A percentile compares a stretch with the other conserved stretches of the same genome.
These are phyloP conservation scores for Fonsecaea erecta DNA, from an alignment of 2,329 filamentous ascomycete genomes.

Conservation along the genomic window DNA sequence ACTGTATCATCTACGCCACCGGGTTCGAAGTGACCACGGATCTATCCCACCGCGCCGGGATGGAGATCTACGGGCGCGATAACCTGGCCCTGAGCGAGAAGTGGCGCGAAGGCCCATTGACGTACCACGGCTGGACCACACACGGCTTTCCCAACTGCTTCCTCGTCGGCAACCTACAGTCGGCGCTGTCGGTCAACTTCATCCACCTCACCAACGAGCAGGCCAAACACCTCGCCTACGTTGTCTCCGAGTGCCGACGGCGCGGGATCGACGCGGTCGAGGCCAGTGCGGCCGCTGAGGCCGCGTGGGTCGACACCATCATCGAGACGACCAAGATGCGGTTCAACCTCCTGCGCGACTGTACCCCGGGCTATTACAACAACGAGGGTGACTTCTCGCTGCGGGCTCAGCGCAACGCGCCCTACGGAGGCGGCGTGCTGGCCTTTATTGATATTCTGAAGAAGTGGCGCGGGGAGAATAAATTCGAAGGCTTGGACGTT, in stretches of 20 bases:
- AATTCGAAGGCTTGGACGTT: conserved; percentile 28
- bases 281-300: conserved; percentile 27
- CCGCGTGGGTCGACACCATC: conserved; percentile 28
- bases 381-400: conserved; percentile 23
- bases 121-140: conserved; percentile 30
- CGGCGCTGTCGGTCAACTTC: conserved; percentile 30
- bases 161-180: conserved; percentile 26
- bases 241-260: conserved; percentile 20
- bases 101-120: conserved; percentile 34
- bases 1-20: conserved; percentile 54
- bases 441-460: conserved; percentile 27
- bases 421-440: conserved; percentile 25
- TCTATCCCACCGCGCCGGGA: conserved; percentile 31
- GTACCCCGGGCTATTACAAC: conserved; percentile 33
- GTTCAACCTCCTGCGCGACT: conserved; percentile 21
- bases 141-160: conserved; percentile 32
- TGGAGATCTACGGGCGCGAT: conserved; percentile 39
- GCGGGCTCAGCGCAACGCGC: conserved; percentile 12
- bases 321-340: conserved; percentile 12
- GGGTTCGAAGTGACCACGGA: conserved; percentile 45
- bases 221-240: conserved; percentile 30
- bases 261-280: conserved; percentile 26
- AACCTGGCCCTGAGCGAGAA: conserved; percentile 37
- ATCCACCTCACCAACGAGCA: conserved; percentile 31
- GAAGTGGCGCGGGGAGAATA: conserved; percentile 25